Conservation (phyloP, 2,329 filamentous ascomycete species). For the Zymoseptoria pseudotritici region DNA sequence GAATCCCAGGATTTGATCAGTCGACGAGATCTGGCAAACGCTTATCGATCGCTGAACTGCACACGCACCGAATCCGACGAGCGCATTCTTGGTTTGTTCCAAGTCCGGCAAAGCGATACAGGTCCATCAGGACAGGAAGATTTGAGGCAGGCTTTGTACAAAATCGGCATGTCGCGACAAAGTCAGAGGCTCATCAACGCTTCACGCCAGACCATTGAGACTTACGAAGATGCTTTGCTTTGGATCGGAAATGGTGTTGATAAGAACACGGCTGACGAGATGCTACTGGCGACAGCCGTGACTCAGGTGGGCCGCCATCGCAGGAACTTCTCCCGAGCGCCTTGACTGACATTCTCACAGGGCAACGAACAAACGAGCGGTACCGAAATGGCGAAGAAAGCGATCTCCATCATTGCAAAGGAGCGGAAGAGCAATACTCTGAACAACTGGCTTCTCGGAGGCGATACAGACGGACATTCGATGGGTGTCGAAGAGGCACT, state of each 20-base stretch:
- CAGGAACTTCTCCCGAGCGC: background rate
- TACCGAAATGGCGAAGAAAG: slow-evolving; percentile 45
- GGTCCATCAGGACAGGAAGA: slow-evolving; percentile 49
- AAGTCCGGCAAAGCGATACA: slow-evolving; percentile 49
- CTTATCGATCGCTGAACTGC: slow-evolving; percentile 55
- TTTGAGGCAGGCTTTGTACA: slow-evolving; percentile 48
- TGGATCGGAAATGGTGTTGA: slow-evolving; percentile 49
- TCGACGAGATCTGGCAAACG: slow-evolving; percentile 48
- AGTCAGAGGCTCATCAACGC: slow-evolving; percentile 53
- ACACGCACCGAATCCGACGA: slow-evolving; percentile 45
- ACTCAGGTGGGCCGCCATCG: slow-evolving; percentile 42
- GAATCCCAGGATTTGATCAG: slow-evolving; percentile 53
- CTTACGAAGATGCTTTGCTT: slow-evolving; percentile 55
- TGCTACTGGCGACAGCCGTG: slow-evolving; percentile 50
- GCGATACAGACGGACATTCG: slow-evolving; percentile 40
- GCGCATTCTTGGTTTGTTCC: slow-evolving; percentile 55
- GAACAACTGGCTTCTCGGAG: slow-evolving; percentile 46
- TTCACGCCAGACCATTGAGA: slow-evolving; percentile 52
- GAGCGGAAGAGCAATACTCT: slow-evolving; percentile 49
- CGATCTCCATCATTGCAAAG: slow-evolving; percentile 53
- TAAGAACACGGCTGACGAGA: slow-evolving; percentile 46
- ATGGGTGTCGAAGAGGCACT: slow-evolving; percentile 52
- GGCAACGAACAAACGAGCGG: background rate
- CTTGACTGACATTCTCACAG: background rate
- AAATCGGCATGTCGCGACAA: slow-evolving; percentile 51